Evolutionary conservation across 352 stramenopile genomes (phyloP).

Genomic region (Phytophthora citricola): DNA sequence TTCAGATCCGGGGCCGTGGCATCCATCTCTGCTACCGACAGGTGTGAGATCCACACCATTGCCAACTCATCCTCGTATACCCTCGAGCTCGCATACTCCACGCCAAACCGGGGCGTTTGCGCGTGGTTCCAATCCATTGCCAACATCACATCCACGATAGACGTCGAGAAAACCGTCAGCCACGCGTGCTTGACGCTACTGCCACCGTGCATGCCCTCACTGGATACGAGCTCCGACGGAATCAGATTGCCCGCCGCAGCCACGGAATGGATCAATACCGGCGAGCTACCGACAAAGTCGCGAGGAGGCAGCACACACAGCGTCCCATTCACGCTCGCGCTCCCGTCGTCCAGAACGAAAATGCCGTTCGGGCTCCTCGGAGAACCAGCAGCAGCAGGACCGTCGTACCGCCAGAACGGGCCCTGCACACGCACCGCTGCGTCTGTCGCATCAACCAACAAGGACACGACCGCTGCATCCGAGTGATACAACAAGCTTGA

Average conservation of each 20-base stretch:
- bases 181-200: slow-evolving; percentile 12
- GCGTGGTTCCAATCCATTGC: slow-evolving; percentile 29
- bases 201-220: slow-evolving; percentile 4
- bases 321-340: slow-evolving; percentile 15
- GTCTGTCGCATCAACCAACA: slow-evolving; percentile 2
- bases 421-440: slow-evolving; percentile 2
- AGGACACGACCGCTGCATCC: slow-evolving; percentile 7
- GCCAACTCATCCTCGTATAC: slow-evolving; percentile 35
- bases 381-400: not conserved
- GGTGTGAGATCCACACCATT: slow-evolving; percentile 25
- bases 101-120: slow-evolving; percentile 15
- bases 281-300: slow-evolving; percentile 25
- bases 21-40: slow-evolving; percentile 21
- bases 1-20: slow-evolving; percentile 11
- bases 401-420: slow-evolving; percentile 13
- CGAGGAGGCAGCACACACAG: slow-evolving; percentile 16
- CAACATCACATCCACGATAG: slow-evolving; percentile 12
- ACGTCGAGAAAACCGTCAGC: slow-evolving; percentile 31
- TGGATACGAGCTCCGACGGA: slow-evolving; percentile 9
- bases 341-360: slow-evolving; percentile 20
- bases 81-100: slow-evolving; percentile 18
- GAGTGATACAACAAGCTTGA: not conserved
- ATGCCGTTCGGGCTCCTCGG: not conserved
- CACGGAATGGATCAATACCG: slow-evolving; percentile 23
- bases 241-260: slow-evolving; percentile 19